These are phyloP conservation scores for Simplicillium aogashimaense DNA, from an alignment of 2,329 filamentous ascomycete species.

Conservation along the genomic window DNA sequence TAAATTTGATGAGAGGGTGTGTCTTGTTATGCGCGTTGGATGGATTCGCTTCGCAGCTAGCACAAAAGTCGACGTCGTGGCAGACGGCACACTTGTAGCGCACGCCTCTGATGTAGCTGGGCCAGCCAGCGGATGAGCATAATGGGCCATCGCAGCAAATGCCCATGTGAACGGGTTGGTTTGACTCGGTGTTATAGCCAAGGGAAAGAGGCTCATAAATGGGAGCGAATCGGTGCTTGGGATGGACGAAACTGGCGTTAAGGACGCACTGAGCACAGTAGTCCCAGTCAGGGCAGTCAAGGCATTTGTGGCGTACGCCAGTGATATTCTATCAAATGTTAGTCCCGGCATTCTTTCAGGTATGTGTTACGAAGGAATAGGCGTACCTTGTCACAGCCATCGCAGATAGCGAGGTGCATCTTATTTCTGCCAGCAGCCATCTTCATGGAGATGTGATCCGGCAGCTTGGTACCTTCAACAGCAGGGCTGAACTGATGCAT, in stretches of 20 bases:
- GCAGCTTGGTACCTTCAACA: conserved; percentile 51
- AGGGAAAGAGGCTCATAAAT: conserved; percentile 62
- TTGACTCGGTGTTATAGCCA: conserved; percentile 9
- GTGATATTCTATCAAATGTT: conserved; percentile 47
- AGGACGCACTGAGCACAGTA: conserved; percentile 73
- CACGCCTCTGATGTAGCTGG: conserved; percentile 70
- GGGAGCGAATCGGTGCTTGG: conserved; percentile 78
- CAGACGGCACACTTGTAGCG: conserved; percentile 98
- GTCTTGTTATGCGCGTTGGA: conserved; percentile 81
- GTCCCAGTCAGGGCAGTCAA: conserved; percentile 96
- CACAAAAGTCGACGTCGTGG: conserved; percentile 90
- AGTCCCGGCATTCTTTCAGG: background rate
- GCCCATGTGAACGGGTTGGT: conserved; percentile 55
- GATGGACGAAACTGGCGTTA: conserved; percentile 59
- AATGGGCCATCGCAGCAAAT: conserved; percentile 94
- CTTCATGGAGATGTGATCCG: conserved; percentile 51
- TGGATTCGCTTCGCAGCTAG: conserved; percentile 83
- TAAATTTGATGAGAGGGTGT: conserved; percentile 96
- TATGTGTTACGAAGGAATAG: background rate
- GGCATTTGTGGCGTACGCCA: conserved; percentile 91
- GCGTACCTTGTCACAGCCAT: conserved; percentile 67
- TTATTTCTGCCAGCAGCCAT: conserved; percentile 73
- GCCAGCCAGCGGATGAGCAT: conserved; percentile 50
- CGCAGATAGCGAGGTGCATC: conserved; percentile 81
- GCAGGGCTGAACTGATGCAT: conserved; percentile 70